Evolutionary conservation across 345 rosid genomes (phyloP).

Genomic region (Raphanus sativus): DNA sequence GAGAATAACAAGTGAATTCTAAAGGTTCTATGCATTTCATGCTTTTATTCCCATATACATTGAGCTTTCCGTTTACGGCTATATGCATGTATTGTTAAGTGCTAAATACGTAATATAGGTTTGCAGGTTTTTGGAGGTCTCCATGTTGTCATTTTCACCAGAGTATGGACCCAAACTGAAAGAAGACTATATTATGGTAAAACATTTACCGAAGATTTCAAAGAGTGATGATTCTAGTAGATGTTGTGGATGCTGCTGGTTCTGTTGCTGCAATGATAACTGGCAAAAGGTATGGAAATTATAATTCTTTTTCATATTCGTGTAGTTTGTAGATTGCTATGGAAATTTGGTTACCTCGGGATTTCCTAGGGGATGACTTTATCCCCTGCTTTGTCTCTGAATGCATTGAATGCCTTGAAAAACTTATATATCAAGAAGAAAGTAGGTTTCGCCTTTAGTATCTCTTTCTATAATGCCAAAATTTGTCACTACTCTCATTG

Average conservation of each 20-base stretch:
- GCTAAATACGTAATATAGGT: constrained; percentile 57
- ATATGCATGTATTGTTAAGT: constrained; percentile 32
- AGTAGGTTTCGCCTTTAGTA: constrained; percentile 1
- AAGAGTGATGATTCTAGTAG: constrained; percentile 58
- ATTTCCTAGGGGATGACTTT: constrained; percentile 2
- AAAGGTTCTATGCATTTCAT: constrained; percentile 2
- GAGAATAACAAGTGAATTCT: constrained; percentile 5
- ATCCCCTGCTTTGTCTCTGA: constrained; percentile 3
- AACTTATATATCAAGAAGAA: background rate
- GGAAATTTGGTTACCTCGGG: constrained; percentile 5
- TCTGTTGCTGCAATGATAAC: constrained; percentile 88
- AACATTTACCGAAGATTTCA: constrained; percentile 75
- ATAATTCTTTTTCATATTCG: constrained; percentile 14
- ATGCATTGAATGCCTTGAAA: constrained; percentile 1
- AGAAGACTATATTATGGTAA: constrained; percentile 91
- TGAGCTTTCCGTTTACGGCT: constrained; percentile 19
- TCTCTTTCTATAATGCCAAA: background rate
- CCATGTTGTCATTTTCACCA: constrained; percentile 84
- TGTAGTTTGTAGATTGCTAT: constrained; percentile 2
- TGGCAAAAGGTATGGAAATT: constrained; percentile 87
- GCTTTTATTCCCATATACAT: constrained; percentile 7
- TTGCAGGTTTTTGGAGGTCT: constrained; percentile 98
- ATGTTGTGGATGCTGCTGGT: constrained; percentile 77
- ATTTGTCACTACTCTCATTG: constrained; percentile 4
- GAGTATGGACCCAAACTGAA: constrained; percentile 97